Percentiles rank a stretch among this genome's conserved stretches.
Evolutionary conservation across 768 basidiomycete species (phyloP).

Genomic region (Candolleomyces efflorescens): DNA sequence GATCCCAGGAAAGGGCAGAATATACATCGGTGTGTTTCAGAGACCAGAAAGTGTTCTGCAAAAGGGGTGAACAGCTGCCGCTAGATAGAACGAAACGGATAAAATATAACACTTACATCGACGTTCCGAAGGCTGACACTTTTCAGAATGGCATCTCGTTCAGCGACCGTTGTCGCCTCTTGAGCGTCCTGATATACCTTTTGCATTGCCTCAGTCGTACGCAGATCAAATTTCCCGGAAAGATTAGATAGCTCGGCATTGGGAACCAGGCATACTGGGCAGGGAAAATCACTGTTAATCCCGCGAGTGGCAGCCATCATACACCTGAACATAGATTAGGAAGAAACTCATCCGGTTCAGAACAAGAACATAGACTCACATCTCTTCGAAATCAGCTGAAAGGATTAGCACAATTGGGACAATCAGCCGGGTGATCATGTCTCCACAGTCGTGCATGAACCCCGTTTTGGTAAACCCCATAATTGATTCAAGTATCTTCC

Average conservation of each 20-base stretch:
- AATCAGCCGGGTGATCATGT: not conserved
- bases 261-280: constrained; percentile 34
- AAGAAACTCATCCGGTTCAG: too few relatives aligned
- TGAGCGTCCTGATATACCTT: constrained; percentile 8
- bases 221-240: constrained; percentile 7
- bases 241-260: constrained; percentile 20
- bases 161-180: not conserved
- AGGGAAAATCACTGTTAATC: constrained; percentile 23
- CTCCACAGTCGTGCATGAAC: not conserved
- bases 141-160: constrained; percentile 17
- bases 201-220: constrained; percentile 15
- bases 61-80: not conserved
- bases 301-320: constrained; percentile 37
- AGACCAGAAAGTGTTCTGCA: constrained; percentile 36
- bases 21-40: constrained; percentile 27
- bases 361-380: too few relatives aligned
- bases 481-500: not conserved
- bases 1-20: constrained; percentile 31
- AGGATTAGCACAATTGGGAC: not conserved
- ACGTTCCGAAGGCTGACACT: constrained; percentile 18
- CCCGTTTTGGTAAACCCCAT: not conserved
- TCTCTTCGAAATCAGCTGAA: not conserved
- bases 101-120: constrained; percentile 12
- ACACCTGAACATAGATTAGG: constrained; percentile 22
- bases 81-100: not conserved